Evolutionary conservation across 495 filamentous ascomycete species (phyloP), one percentile per base, ranked within the genome.

Genomic region (Aspergillus mulundensis): DNA sequence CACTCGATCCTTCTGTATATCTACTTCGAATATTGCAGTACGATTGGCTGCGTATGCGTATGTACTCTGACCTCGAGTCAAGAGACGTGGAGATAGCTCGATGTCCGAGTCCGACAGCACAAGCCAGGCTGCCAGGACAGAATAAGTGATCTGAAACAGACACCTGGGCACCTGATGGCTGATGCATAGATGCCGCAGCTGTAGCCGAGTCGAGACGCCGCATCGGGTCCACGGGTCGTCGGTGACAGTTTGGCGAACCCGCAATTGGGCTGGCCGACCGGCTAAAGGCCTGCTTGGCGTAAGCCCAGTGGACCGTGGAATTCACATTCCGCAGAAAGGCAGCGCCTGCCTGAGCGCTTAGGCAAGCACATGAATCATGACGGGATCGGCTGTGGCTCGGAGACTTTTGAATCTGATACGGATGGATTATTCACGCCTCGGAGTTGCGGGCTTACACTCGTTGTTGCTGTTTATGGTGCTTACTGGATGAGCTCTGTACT

Each of bases 401-500:
- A 50, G 48, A 50, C 48, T 50, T 50, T 50, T 25, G 48, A 36
- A 7, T 24, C 23, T 40, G 19, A 24, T 20, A 16, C 34, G 48
- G 34, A 50, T 50, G 32, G 48, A 50, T 50, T 50, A 34, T 50
- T 50, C 32, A 50, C 21, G 5, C n/a, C 28, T 36, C 11, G 32
- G 32, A 36, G 32, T 36, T 36, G 32, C 32, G 32, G 32, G 8
- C 11, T 36, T 36, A 36, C 12, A 7, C 11, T 36, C 5, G 12
- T 6, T n/a, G n/a, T n/a, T 23, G 6, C 20, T 25, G 43, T 20
- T 23, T 46, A 46, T 20, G 10, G 28, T 30, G 28, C 28, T 30
- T 30, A 30, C 28, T 30, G 28, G 28, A 30, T 4, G 5, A 10
- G 10, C 5, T 30, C 28, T 30, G 10, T n/a, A n/a, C n/a, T n/a